Evolutionary conservation across 2,329 filamentous ascomycete genomes (phyloP).

Genomic region (Neobulgaria alba): DNA sequence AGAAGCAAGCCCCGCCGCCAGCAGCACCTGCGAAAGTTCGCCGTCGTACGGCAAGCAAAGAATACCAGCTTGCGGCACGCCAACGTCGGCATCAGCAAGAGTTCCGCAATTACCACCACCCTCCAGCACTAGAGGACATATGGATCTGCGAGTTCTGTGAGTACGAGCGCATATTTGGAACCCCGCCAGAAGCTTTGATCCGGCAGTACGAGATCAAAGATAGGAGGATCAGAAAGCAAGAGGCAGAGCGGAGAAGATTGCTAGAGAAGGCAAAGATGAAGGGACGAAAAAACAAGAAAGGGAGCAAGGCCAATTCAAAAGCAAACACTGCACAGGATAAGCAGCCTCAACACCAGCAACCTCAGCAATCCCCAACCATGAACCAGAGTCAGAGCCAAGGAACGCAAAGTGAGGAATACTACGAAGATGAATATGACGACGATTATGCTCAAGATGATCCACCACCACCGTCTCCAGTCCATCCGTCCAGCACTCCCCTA

Average conservation of each 20-base stretch:
- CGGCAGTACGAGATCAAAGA: slow-evolving; percentile 93
- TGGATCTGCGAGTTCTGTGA: slow-evolving; percentile 99
- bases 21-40: slow-evolving; percentile 50
- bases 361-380: slow-evolving; percentile 30
- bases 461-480: slow-evolving; percentile 18
- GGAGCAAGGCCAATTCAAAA: slow-evolving; percentile 43
- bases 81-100: slow-evolving; percentile 71
- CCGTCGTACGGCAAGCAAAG: slow-evolving; percentile 57
- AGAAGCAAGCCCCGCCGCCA: slow-evolving; percentile 28
- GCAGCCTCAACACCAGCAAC: slow-evolving; percentile 24
- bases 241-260: slow-evolving; percentile 76
- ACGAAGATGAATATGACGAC: slow-evolving; percentile 41
- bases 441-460: slow-evolving; percentile 29
- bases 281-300: slow-evolving; percentile 81
- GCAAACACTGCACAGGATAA: slow-evolving; percentile 18
- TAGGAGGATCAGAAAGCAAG: slow-evolving; percentile 69
- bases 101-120: slow-evolving; percentile 67
- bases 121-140: slow-evolving; percentile 62
- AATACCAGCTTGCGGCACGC: slow-evolving; percentile 66
- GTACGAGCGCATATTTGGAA: slow-evolving; percentile 92
- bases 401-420: slow-evolving; percentile 37
- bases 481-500: slow-evolving; percentile 8
- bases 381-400: slow-evolving; percentile 31
- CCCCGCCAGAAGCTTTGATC: slow-evolving; percentile 74
- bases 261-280: slow-evolving; percentile 94